Evolutionary conservation across 768 basidiomycete genomes (phyloP), one percentile per base, ranked within the genome.

Genomic region (Mycena kentingensis): DNA sequence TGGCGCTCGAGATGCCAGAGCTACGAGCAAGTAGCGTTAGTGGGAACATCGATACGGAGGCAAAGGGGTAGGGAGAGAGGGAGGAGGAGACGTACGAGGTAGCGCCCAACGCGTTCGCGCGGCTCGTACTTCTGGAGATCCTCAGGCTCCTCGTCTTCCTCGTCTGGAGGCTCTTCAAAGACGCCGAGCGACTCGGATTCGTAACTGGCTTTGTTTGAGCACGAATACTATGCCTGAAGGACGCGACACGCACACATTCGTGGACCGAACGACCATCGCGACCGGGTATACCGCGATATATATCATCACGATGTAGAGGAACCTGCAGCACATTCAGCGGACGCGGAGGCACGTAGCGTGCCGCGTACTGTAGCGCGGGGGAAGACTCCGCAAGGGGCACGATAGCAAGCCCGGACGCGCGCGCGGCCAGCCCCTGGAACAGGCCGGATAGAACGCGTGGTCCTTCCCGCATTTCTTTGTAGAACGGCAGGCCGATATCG

Each of bases 271-370:
- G 60, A 80, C 81, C 68, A 83, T 64, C 4, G 79, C 79, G 5
- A 83, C 74, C 77, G 80, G 50, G n/a, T n/a, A 11, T 58, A 83
- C 73, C 27, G 80, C 78, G 47, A 84, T 82, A 54, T 82, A 84
- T 87, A 89, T 91, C 87, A 93, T 85, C 53, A 89, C 79, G 6
- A 87, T 77, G 60, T 88, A 88, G 1, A 90, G 64, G 34, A 90
- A 84, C 56, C 83, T 84, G n/a, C 8, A 4, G 8, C 15, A 10
- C 21, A 28, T 15, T 55, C 27, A 38, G 44, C n/a, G 35, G 7
- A 43, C 13, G 12, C 36, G 19, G 24, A 29, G 28, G 4, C 10
- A 1, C 13, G 15, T 16, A 37, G 5, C 43, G 8, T 18, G 42
- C 80, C 57, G 6, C 3, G 7, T 54, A 85, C 85, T 89, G 82